These are phyloP conservation scores for Colletotrichum lini DNA, from an alignment of 2,329 filamentous ascomycete species.

Conservation along the genomic window DNA sequence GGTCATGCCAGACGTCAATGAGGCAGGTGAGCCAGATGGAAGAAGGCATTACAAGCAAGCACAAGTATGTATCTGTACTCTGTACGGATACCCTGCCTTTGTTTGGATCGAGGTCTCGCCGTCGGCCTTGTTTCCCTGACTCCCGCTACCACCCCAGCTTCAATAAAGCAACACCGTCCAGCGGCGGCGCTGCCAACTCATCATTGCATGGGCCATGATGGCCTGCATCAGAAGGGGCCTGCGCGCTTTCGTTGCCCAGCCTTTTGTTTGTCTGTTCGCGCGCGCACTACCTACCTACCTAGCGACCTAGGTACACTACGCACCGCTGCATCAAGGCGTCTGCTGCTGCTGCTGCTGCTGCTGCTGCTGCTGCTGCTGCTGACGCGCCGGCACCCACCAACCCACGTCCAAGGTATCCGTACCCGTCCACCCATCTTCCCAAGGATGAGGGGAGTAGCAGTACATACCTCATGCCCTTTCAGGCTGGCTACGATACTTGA, in stretches of 20 bases:
- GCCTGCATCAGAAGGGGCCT: constrained; percentile 70
- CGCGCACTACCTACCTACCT: constrained; percentile 45
- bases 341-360: constrained; percentile 14
- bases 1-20: neutral
- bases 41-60: neutral
- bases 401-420: constrained; percentile 7
- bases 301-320: neutral
- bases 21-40: constrained; percentile 1
- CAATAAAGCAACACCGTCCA: constrained; percentile 28
- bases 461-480: neutral
- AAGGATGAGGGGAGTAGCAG: neutral
- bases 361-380: constrained; percentile 7
- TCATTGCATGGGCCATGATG: constrained; percentile 72
- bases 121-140: constrained; percentile 9
- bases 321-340: constrained; percentile 32
- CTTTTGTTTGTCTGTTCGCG: constrained; percentile 48
- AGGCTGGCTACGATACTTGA: neutral
- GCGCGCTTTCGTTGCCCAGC: constrained; percentile 54
- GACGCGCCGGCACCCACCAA: constrained; percentile 4
- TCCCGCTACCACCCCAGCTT: constrained; percentile 9
- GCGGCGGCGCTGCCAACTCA: constrained; percentile 80
- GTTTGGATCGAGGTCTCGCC: constrained; percentile 22
- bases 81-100: neutral
- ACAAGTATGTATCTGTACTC: too few species aligned
- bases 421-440: neutral